Conservation (phyloP, 805 yeast species). For the Candida sakaeoensis region DNA sequence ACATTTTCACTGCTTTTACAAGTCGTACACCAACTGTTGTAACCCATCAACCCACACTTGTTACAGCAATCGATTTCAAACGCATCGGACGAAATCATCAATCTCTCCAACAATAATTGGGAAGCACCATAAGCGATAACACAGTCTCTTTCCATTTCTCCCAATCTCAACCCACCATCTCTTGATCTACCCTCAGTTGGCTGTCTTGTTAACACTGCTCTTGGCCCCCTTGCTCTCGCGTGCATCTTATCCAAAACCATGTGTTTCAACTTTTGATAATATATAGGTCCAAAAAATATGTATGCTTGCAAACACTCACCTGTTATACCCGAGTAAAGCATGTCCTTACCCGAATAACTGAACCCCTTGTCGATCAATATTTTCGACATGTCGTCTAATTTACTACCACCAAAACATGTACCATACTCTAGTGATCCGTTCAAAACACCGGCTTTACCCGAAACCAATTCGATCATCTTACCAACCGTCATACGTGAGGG, state of each 20-base stretch:
- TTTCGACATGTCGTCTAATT: constrained; percentile 89
- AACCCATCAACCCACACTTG: constrained; percentile 94
- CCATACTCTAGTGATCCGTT: constrained; percentile 92
- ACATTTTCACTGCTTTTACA: constrained; percentile 86
- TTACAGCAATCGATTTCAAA: constrained; percentile 96
- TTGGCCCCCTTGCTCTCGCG: constrained; percentile 98
- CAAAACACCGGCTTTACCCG: constrained; percentile 97
- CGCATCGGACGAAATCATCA: constrained; percentile 96
- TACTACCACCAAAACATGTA: constrained; percentile 98
- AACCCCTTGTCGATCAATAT: constrained; percentile 88
- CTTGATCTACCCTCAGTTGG: constrained; percentile 99
- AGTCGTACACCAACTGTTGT: constrained; percentile 96
- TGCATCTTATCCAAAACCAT: constrained; percentile 99
- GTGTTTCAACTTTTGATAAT: constrained; percentile 96
- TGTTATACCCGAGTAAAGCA: constrained; percentile 95
- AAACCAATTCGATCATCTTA: constrained; percentile 92
- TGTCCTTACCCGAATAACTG: constrained; percentile 94
- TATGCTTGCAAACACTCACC: constrained; percentile 97
- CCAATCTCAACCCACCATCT: constrained; percentile 98
- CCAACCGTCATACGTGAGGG: constrained; percentile 99
- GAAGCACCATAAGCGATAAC: constrained; percentile 99
- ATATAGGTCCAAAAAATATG: constrained; percentile 97
- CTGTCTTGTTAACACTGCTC: constrained; percentile 96
- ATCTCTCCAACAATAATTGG: constrained; percentile 84
- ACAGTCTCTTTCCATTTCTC: constrained; percentile 99